Evolutionary conservation across 306 rosid genomes (phyloP), one percentile per base, ranked within the genome.

Genomic region (Vigna hirtella): DNA sequence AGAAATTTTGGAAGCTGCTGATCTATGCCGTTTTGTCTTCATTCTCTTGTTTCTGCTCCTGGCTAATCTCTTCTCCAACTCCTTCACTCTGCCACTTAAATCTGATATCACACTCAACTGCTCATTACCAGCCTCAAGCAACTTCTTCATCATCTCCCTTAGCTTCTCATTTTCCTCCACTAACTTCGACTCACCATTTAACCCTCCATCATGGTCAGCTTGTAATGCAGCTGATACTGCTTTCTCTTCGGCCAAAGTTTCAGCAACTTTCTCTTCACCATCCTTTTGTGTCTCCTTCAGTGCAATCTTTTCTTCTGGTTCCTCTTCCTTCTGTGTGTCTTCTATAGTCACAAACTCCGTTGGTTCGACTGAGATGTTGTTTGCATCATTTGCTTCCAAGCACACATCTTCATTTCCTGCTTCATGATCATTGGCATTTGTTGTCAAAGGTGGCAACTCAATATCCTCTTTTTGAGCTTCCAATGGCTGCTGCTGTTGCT

Each of bases 1-100:
- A 3, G 74, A 18, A 22, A 63, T 15, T 24, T 81, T 79, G 40
- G 83, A 48, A 43, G 82, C 14, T 50, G 82, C 38, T 13, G 71
- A n/a, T 38, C 63, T 77, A 12, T 18, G 11, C 9, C 76, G 66
- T 59, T 34, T 85, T 5, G 84, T 63, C 81, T 59, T 87, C 2
- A 30, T 28, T 79, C 72, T 86, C 87, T 76, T 79, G n/a, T 18
- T 72, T 49, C 10, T 87, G 81, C 70, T 88, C 73, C n/a, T 87
- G 2, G 86, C 87, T 62, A 91, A 3, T 83, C 81, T 90, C 66
- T 85, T 87, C 88, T 93, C 98, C 81, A 93, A 73, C 17, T 87
- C 90, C 74, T 83, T 88, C 73, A 93, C 96, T 79, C 88, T 88
- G 2, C 84, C 85, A 9, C 72, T 90, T 62, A 93, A 82, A 56